Conservation (phyloP, 2,329 filamentous ascomycete species). For the Colletotrichum salicis region DNA sequence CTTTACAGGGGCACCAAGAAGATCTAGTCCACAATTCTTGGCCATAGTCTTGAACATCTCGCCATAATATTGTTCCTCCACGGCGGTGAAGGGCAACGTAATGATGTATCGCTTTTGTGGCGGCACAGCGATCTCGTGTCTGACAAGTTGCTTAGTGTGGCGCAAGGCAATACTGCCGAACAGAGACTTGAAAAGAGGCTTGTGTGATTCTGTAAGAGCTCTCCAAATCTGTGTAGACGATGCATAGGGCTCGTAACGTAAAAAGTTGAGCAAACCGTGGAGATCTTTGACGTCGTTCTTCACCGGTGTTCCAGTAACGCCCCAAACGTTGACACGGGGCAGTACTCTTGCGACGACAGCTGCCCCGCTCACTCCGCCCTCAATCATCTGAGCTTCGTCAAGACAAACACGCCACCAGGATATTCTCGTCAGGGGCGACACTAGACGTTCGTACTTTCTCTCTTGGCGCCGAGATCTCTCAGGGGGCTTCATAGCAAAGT, state of each 20-base stretch:
- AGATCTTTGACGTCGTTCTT: constrained; percentile 82
- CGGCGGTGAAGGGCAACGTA: constrained; percentile 86
- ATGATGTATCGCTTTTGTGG: constrained; percentile 87
- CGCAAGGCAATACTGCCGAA: constrained; percentile 80
- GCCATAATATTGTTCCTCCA: constrained; percentile 91
- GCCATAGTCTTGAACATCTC: constrained; percentile 81
- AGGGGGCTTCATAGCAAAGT: constrained; percentile 78
- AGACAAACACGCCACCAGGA: constrained; percentile 88
- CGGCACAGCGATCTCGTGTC: constrained; percentile 82
- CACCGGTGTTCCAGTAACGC: constrained; percentile 89
- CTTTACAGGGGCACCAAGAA: constrained; percentile 69
- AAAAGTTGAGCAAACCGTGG: constrained; percentile 82
- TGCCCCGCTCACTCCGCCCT: constrained; percentile 85
- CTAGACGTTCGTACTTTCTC: constrained; percentile 72
- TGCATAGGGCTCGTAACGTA: constrained; percentile 81
- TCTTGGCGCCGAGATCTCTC: constrained; percentile 73
- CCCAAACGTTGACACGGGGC: constrained; percentile 89
- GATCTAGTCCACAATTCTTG: constrained; percentile 72
- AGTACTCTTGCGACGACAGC: constrained; percentile 83
- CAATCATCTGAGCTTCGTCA: constrained; percentile 91
- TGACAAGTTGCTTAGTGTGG: constrained; percentile 85
- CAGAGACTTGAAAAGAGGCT: constrained; percentile 72
- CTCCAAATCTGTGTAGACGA: constrained; percentile 74
- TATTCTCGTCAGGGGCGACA: constrained; percentile 82
- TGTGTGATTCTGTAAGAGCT: constrained; percentile 69